Evolutionary conservation across 495 filamentous ascomycete species (phyloP), one percentile per base, ranked within the genome.

Genomic region (Neurospora sp.): DNA sequence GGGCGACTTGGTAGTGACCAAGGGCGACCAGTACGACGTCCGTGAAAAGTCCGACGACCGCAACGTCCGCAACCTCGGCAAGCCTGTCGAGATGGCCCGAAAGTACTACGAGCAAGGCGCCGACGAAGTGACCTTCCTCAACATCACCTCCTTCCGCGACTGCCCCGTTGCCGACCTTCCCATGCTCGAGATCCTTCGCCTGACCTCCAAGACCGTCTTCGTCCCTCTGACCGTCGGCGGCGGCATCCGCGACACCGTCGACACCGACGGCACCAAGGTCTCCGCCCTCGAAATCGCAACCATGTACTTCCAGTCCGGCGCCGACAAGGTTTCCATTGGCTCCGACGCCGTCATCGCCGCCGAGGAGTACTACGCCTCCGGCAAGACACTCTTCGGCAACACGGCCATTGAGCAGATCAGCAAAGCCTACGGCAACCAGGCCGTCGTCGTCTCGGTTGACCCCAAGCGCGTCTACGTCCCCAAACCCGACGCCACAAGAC

Each of bases 21-120:
- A 99, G 83, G 96, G 96, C 10, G 96, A 99, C 80, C 96, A 98
- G 78, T 99, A 99, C 82, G 96, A 99, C 78, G 96, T 99, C n/a
- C 91, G 96, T n/a, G 96, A 98, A 78, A 97, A 97, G 82, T 85
- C 85, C 10, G 82, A 84, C n/a, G 89, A 87, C 70, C 90, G 94
- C 28, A 86, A 90, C 71, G 96, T 99, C 39, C 88, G 96, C 71
- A 99, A 98, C 79, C 84, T 99, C 0, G 96, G 96, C 74, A 98
- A 99, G 83, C 96, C 96, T 0, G 94, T 99, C 21, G 93, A 97
- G 69, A 92, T 98, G 89, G 96, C 96, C 24, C 89, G 88, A 83
- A 90, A 89, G 79, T 99, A 99, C 82, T 99, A 97, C 84, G 92
- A 96, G 78, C 93, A 97, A 81, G 96, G 96, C 66, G 94, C 96